Conservation (phyloP, 202 grass and related monocot species). For the Dendrocalamus latiflorus region DNA sequence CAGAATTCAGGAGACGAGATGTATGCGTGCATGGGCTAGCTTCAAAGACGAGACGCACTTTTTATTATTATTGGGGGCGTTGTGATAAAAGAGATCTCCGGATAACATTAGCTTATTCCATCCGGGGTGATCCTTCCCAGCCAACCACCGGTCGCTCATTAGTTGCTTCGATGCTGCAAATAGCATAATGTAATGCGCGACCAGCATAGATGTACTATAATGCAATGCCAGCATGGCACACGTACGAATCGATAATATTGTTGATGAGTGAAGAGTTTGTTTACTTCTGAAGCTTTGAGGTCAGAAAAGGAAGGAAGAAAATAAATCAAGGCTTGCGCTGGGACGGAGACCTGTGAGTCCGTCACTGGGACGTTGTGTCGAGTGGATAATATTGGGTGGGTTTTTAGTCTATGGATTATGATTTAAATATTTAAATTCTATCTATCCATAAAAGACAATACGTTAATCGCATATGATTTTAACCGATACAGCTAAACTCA, state of each 20-base stretch:
- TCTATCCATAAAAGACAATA: too few relatives aligned
- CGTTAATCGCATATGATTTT: too few relatives aligned
- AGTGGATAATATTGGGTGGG: too few relatives aligned
- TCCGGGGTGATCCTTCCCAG: conserved; percentile 35
- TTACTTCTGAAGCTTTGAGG: neutral
- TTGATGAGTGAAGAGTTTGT: neutral
- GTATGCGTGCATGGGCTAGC: neutral
- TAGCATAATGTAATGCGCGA: neutral
- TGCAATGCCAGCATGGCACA: conserved; percentile 18
- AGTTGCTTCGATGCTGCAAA: conserved; percentile 15
- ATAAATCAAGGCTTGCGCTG: neutral
- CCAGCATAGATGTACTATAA: neutral
- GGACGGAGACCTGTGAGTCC: neutral
- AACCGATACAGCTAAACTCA: too few relatives aligned
- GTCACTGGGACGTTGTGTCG: neutral
- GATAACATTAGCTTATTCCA: conserved; percentile 23
- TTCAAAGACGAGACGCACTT: neutral
- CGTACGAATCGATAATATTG: neutral
- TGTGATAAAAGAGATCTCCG: conserved; percentile 25
- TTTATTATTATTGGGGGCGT: neutral
- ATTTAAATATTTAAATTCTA: too few relatives aligned
- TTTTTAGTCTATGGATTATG: too few relatives aligned
- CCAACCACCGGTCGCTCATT: conserved; percentile 4
- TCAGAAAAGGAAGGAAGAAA: neutral
- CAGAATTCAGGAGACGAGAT: neutral